Evolutionary conservation across 83 land plant genomes (phyloP), one percentile per base, ranked within the genome.

Genomic region (Thuja plicata): DNA sequence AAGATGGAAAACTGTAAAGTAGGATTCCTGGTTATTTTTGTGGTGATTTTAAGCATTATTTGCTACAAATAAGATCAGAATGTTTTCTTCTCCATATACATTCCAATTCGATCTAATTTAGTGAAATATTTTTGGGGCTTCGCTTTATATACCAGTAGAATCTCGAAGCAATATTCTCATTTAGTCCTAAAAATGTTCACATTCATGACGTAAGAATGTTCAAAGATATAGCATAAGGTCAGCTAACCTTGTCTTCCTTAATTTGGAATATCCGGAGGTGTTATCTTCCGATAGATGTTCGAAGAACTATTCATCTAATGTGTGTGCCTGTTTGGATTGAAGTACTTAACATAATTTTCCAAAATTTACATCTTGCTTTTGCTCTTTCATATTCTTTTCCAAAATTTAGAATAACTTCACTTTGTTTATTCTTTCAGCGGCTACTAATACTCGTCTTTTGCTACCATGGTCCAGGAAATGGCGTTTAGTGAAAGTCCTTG

Each of bases 391-490:
- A 17, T 35, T 35, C 35, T 13, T 77, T 35, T 77, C 21, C 5
- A 77, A 77, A 77, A 77, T 37, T 3, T 77, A 77, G 41, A 77
- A 30, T 11, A 35, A 30, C 0, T 77, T 37, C 7, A 11, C 41
- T 77, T 34, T 37, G 19, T 77, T 77, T 77, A 77, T 77, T 77
- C 34, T 32, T 77, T 37, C 81, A 35, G 81, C 16, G 3, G 37
- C 3, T 37, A 34, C 81, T 77, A 43, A 77, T 38, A 35, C 13
- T 77, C 38, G 13, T 34, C 38, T 77, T 37, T 77, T 34, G 6
- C 81, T 77, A 37, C 81, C 41, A 37, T 77, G 41, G 37, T 77
- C 35, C 81, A 77, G 81, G 81, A 77, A 77, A 77, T 77, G 81
- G 41, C 38, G 81, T 77, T 77, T 15, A 77, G 41, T 37, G 81